Evolutionary conservation across 208 protist genomes (phyloP), one percentile per base, ranked within the genome.

Genomic region (Hexamita inflata): DNA sequence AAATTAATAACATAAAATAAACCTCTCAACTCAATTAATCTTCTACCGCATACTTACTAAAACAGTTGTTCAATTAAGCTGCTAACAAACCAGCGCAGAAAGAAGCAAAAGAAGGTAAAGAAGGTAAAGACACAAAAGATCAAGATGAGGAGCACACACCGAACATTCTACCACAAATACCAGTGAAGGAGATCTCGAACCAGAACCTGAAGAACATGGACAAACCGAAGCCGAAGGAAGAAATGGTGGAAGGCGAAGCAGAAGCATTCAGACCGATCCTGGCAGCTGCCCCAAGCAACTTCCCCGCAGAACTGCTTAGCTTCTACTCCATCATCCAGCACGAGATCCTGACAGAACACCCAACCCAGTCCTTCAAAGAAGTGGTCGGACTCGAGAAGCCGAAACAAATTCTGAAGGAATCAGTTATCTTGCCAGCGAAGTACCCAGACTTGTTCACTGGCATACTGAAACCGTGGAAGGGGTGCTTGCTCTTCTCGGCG

Each of bases 301-400:
- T 53, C 19, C 45, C 45, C 4, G 4, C 45, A 53, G 45, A 53
- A 53, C 45, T 53, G 45, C 19, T 53, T 24, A 24, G 11, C 4
- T 53, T 53, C 19, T 53, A 53, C 19, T 53, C 19, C 45, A 19
- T 70, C n/a, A 70, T 70, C 40, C 15, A 70, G 64, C 24, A 11
- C 11, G 64, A 70, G n/a, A 70, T 70, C 28, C 42, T 70, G 35
- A 45, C 64, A 49, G 64, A 70, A n/a, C 38, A 29, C 15, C 64
- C 64, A 49, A 40, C 15, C 2, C 19, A 15, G 9, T 2, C 19
- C 4, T 70, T 70, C 64, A 45, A 53, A 53, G 4, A 4, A 24
- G 45, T 53, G 4, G 45, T 53, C 19, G 45, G 45, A 4, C 19
- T 53, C 4, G 45, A 53, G 4, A 53, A 53, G 4, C 11, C 45